Base-by-base conservation (phyloP, 2,329 filamentous ascomycete species). In the Huntiella abstrusa region DNA sequence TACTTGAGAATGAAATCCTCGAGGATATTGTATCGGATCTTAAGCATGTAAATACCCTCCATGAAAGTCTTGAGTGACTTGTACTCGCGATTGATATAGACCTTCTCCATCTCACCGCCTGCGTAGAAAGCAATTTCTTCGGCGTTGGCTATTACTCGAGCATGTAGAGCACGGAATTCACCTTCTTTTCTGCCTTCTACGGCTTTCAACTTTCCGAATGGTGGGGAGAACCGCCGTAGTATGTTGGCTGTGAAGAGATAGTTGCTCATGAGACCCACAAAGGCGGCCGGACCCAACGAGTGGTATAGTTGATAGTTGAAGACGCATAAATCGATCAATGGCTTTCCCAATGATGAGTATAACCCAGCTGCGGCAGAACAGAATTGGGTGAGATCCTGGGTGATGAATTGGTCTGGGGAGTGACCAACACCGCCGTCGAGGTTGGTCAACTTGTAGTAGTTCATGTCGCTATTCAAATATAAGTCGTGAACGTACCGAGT, bases 1-100 rank as follows among this genome's bases (percentile, higher is more conserved):
- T 98, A 98, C 60, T 98, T 98, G 50, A 98, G 67, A 42, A 98
- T 85, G 56, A 98, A 94, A 59, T 98, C 91, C 59, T 98, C 91
- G 0, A 98, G 76, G 67, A 98, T 98, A 59, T 96, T 98, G 66
- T 98, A 98, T 12, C 86, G 80, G 53, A 98, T 94, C 63, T 95
- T 95, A 53, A 96, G 77, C 61, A 86, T 87, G 63, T 98, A 98
- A 53, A 98, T 95, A 39, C 84, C 81, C 60, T 98, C 91, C 88
- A 98, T 96, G 83, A 87, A 95, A 52, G 75, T 80, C 61, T 91
- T 91, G 22, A 98, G 69, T 41, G 88, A 91, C 59, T 80, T 84
- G 67, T 95, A 98, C 54, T 92, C 87, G 56, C 77, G 80, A 56
- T 93, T 85, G 7, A 98, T 68, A 59, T 95, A 92, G 2, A 83